phyloP scores from a whole-genome alignment of 495 filamentous ascomycete genomes.

The Tirmania nivea region DNA sequence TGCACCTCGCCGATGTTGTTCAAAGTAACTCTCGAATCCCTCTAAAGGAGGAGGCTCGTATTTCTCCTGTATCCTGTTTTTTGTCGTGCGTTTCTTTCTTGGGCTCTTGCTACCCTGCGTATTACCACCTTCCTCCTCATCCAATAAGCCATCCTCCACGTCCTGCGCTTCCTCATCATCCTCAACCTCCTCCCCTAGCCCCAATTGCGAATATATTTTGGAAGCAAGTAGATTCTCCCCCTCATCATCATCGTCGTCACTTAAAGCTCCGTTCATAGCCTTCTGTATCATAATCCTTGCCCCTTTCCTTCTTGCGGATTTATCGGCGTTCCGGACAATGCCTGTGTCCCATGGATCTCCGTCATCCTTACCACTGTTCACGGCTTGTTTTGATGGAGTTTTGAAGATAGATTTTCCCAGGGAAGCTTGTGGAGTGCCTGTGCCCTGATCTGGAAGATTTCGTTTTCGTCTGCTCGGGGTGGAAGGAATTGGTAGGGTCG shows the following conservation, averaged over 20 bases:
- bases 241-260: slow-evolving; percentile 50
- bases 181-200: slow-evolving; percentile 25
- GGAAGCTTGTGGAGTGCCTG: neutral
- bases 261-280: slow-evolving; percentile 7
- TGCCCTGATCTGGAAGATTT: neutral
- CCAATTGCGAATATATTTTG: slow-evolving; percentile 40
- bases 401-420: neutral
- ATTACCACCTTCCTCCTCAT: slow-evolving; percentile 1
- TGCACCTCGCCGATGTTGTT: slow-evolving; percentile 63
- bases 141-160: slow-evolving; percentile 10
- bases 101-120: slow-evolving; percentile 20
- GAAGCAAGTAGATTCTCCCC: slow-evolving; percentile 51
- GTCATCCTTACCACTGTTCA: neutral
- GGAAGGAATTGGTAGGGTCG: neutral
- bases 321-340: slow-evolving; percentile 37
- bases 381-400: neutral
- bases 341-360: neutral
- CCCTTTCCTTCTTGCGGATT: slow-evolving; percentile 73
- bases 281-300: slow-evolving; percentile 24
- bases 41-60: slow-evolving; percentile 46
- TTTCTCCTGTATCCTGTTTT: slow-evolving; percentile 17
- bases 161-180: slow-evolving; percentile 21
- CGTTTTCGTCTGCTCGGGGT: neutral
- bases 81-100: neutral
- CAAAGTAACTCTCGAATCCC: slow-evolving; percentile 79